Percentiles rank a stretch among this genome's conserved stretches.
Conservation (phyloP, 2,329 filamentous ascomycete genomes). For the Zopfia rhizophila region DNA sequence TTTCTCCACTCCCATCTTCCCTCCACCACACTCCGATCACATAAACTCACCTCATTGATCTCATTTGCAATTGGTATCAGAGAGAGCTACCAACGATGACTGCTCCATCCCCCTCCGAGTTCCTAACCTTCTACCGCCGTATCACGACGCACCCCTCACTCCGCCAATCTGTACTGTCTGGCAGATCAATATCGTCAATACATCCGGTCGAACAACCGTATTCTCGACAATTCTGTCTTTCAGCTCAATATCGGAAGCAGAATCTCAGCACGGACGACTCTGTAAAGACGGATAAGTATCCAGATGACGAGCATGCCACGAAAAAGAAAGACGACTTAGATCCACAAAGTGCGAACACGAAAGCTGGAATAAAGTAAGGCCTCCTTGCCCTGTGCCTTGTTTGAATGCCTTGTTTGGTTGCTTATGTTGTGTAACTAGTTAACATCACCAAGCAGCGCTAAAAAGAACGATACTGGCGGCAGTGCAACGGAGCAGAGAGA, state of each 20-base stretch:
- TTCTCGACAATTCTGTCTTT: constrained; percentile 3
- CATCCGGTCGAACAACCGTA: constrained; percentile 5
- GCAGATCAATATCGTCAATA: neutral
- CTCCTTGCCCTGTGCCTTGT: too few species aligned
- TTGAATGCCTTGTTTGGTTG: too few species aligned
- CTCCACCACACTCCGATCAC: too few species aligned
- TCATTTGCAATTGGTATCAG: too few species aligned
- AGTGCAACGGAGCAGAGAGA: constrained; percentile 53
- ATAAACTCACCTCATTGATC: too few species aligned
- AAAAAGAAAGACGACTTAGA: constrained; percentile 48
- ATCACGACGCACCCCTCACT: constrained; percentile 11
- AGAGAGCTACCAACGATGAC: too few species aligned
- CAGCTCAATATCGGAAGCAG: constrained; percentile 6
- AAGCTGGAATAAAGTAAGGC: constrained; percentile 46
- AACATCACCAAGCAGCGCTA: constrained; percentile 27
- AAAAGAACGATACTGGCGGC: constrained; percentile 49
- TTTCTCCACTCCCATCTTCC: too few species aligned
- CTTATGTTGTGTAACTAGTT: neutral
- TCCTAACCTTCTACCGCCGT: constrained; percentile 52
- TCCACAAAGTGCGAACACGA: constrained; percentile 44
- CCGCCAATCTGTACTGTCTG: neutral
- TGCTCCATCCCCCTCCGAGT: constrained; percentile 45
- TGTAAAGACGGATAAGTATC: constrained; percentile 33
- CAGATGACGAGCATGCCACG: constrained; percentile 40
- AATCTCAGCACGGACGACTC: constrained; percentile 25